Evolutionary conservation across 495 filamentous ascomycete species (phyloP), one percentile per base, ranked within the genome.

Genomic region (Penicillium desertorum): DNA sequence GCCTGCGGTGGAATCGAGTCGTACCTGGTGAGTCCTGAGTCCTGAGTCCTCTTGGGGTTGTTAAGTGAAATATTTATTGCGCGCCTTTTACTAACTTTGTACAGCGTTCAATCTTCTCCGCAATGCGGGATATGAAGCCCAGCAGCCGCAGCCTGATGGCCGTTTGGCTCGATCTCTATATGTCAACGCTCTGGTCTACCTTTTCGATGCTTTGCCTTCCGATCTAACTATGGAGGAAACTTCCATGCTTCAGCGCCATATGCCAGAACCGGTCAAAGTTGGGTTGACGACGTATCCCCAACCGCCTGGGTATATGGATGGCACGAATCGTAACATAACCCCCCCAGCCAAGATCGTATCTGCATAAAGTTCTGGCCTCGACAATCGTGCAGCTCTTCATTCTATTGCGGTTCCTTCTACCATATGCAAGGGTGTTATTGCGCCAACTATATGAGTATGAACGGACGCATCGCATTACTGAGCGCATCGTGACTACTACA

Each of bases 91-190:
- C 45, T 42, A 20, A 47, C 20, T 46, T 27, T 27, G 48, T 54
- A 9, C 54, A 78, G 75, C 72, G 4, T 65, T 75, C 30, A 72
- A 69, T 42, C 67, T 76, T 42, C 66, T 78, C 25, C 75, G 71
- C 6, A 73, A 70, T 57, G 72, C 73, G 23, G 63, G 66, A 0
- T 72, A 68, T 27, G 74, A 78, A 61, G 75, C 73, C 9, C 73
- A 75, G 52, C 72, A 72, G 51, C 60, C 65, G 16, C 60, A 67
- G 1, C 65, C 69, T 12, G 75, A 78, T 48, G 60, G 60, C 27
- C 68, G 63, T n/a, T 66, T 88, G 29, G 80, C 81, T 42, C 79
- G 88, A n/a, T 79, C 83, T 17, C 76, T 89, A 1, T 91, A 89
- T 66, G 73, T 92, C 23, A 80, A 85, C 62, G 81, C 85, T 42